A percentile compares a stretch with the other conserved stretches of the same genome.
Evolutionary conservation across 805 yeast genomes (phyloP).

Genomic region (Candida xiaguanensis): DNA sequence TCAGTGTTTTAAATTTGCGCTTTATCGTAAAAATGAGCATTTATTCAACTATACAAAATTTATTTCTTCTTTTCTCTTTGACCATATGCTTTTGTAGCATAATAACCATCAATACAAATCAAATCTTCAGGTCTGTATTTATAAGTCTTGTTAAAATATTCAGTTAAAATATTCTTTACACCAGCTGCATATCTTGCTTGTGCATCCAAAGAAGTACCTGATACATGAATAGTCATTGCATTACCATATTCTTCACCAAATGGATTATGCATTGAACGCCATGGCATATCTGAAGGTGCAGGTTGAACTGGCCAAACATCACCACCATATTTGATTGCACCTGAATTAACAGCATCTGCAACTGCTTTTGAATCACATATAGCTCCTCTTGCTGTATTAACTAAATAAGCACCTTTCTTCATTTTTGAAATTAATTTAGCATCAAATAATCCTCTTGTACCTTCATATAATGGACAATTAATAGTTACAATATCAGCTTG

Average conservation of each 20-base stretch:
- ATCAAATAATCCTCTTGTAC: constrained; percentile 64
- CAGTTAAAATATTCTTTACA: constrained; percentile 58
- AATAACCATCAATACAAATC: constrained; percentile 67
- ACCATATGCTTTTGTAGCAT: constrained; percentile 74
- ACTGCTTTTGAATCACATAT: constrained; percentile 70
- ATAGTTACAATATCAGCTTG: constrained; percentile 72
- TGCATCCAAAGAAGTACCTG: constrained; percentile 79
- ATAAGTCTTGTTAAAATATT: constrained; percentile 56
- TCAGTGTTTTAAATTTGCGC: not conserved
- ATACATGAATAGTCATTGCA: constrained; percentile 81
- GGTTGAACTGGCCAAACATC: constrained; percentile 89
- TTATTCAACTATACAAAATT: not conserved
- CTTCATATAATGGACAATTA: constrained; percentile 74
- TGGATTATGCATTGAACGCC: constrained; percentile 66
- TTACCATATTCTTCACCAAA: constrained; percentile 60
- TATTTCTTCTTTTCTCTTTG: constrained; percentile 17
- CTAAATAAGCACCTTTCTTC: constrained; percentile 71
- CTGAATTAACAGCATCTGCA: constrained; percentile 66
- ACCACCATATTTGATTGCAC: constrained; percentile 75
- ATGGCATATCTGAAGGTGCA: constrained; percentile 72
- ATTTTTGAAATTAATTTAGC: constrained; percentile 61
- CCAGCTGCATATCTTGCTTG: constrained; percentile 73
- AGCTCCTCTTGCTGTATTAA: constrained; percentile 82
- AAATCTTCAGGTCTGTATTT: constrained; percentile 77
- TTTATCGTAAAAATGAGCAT: not conserved